Evolutionary conservation across 2,329 filamentous ascomycete genomes (phyloP).

Genomic region (Hypoxylon sp.): DNA sequence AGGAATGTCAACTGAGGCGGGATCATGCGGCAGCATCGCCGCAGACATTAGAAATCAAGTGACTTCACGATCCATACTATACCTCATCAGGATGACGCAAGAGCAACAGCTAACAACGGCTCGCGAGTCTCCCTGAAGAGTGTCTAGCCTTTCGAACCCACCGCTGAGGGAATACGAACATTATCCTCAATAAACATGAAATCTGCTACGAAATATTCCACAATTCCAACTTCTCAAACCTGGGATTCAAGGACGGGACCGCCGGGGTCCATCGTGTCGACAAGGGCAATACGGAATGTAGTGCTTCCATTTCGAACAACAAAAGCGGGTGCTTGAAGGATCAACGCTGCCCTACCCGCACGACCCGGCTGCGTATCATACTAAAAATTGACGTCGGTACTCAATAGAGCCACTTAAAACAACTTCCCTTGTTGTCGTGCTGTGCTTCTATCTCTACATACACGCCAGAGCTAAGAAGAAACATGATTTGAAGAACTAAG

Average conservation of each 20-base stretch:
- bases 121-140: conserved; percentile 5
- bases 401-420: conserved; percentile 6
- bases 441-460: background rate
- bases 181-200: conserved; percentile 9
- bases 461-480: conserved; percentile 14
- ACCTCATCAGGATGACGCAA: conserved; percentile 32
- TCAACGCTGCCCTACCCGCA: conserved; percentile 39
- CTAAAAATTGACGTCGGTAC: conserved; percentile 24
- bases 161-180: conserved; percentile 15
- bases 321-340: conserved; percentile 25
- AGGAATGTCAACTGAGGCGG: conserved; percentile 3
- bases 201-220: conserved; percentile 1
- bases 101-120: conserved; percentile 30
- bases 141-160: background rate
- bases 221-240: conserved; percentile 25
- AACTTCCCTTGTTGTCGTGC: background rate
- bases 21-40: conserved; percentile 29
- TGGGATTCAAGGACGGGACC: conserved; percentile 12
- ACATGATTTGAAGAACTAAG: background rate
- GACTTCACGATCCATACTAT: conserved; percentile 34
- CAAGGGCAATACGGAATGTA: conserved; percentile 25
- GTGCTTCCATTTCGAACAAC: conserved; percentile 22
- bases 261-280: conserved; percentile 2
- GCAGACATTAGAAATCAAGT: conserved; percentile 40
- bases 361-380: conserved; percentile 36